Conservation (phyloP, 1,284 basidiomycete species). For the Leccinum insolens region DNA sequence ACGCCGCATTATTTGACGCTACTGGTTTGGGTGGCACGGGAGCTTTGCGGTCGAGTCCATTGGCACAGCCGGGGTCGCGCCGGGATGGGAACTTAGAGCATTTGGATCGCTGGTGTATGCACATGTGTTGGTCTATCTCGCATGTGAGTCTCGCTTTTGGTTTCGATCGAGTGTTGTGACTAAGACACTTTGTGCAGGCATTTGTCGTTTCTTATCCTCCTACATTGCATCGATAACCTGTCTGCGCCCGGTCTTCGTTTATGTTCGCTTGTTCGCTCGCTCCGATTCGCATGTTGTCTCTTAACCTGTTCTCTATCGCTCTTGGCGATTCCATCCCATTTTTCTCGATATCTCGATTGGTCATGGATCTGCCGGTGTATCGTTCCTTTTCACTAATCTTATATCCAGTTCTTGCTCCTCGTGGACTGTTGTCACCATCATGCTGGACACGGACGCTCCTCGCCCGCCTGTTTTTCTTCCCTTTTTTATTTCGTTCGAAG, state of each 20-base stretch:
- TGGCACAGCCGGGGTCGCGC: constrained; percentile 12
- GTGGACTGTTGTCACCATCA: neutral
- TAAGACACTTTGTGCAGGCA: neutral
- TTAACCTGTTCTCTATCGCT: neutral
- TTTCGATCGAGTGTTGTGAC: neutral
- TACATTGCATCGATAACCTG: neutral
- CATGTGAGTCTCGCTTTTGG: constrained; percentile 1
- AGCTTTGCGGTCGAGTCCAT: constrained; percentile 25
- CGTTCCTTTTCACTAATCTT: neutral
- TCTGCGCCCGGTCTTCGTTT: neutral
- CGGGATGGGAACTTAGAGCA: neutral
- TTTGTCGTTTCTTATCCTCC: neutral
- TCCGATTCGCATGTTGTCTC: neutral
- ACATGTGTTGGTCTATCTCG: constrained; percentile 8
- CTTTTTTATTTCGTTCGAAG: neutral
- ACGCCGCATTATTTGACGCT: constrained; percentile 26
- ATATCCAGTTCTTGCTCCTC: neutral
- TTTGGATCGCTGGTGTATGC: neutral
- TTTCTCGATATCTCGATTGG: neutral
- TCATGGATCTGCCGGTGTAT: neutral
- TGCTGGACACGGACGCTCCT: neutral
- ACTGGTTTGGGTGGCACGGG: constrained; percentile 18
- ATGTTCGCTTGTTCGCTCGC: neutral
- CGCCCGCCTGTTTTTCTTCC: neutral
- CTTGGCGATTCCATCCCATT: neutral